Base-by-base conservation (phyloP, 2,329 filamentous ascomycete species). In the Helminthosporium solani region DNA sequence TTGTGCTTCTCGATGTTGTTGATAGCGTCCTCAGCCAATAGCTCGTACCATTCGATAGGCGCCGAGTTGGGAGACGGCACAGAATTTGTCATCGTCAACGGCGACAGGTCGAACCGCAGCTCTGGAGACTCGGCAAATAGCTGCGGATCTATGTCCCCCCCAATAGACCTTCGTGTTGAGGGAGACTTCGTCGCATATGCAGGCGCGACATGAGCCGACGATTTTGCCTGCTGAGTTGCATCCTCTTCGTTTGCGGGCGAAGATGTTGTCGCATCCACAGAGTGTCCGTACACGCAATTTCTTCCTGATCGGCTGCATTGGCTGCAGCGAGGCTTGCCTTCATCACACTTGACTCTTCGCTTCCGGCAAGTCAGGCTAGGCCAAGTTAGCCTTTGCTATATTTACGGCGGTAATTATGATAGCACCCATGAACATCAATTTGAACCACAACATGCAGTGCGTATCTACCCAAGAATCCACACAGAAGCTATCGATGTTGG, bases 271-370 rank as follows among this genome's bases (percentile, higher is more conserved):
- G 43, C 19, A 27, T 61, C 53, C 27, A 39, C 53, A n/a, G 42
- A 20, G 3, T 53, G 46, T 20, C 53, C 64, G 57, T 74, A 75
- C 12, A 69, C 53, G 52, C 74, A 78, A 44, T 69, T 66, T 49
- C 73, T 69, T 36, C 68, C 63, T 33, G 68, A 71, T 53, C 75
- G 76, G 14, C 64, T 56, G 57, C 74, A 78, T 52, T 70, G 71
- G 30, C 68, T 68, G 52, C 75, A 77, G 25, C 66, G 58, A 12
- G 73, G 75, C 50, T 70, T 73, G 28, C 63, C 64, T 61, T 78
- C 76, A 51, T 77, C 75, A 56, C 76, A 79, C 62, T 79, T 79
- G 57, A 78, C 75, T 49, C 77, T 72, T 45, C 76, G 64, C 47
- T 68, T 68, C 39, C 74, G 71, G 54, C 75, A 77, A 12, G 72